These are phyloP conservation scores for Gillenia trifoliata DNA, from an alignment of 306 rosid genomes.

Conservation along the genomic window DNA sequence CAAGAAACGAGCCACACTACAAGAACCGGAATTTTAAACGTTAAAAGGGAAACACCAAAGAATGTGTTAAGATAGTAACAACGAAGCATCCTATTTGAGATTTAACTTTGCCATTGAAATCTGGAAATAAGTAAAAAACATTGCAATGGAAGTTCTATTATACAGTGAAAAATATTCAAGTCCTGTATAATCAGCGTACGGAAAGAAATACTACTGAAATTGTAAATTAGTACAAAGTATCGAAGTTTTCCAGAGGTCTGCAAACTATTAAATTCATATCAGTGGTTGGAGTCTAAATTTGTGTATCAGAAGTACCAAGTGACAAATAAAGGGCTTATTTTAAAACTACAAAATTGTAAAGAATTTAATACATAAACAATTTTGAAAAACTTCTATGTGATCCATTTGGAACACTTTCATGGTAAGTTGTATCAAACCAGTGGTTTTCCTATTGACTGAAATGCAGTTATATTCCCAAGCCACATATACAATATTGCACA, in stretches of 20 bases:
- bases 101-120: not conserved
- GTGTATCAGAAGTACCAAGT: not conserved
- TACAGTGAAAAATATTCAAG: not conserved
- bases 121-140: not conserved
- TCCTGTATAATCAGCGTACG: not conserved
- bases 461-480: not conserved
- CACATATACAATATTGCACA: not conserved
- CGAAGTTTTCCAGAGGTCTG: not conserved
- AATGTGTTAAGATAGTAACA: not conserved
- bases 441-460: not conserved
- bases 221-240: not conserved
- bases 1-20: slow-evolving; percentile 95
- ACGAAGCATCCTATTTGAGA: not conserved
- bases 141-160: not conserved
- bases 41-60: not conserved
- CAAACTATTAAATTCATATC: not conserved
- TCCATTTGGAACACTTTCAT: not conserved
- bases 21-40: slow-evolving; percentile 1
- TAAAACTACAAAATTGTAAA: not conserved
- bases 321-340: not conserved
- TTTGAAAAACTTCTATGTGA: not conserved
- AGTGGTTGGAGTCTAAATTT: not conserved
- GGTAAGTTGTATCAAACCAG: not conserved
- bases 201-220: not conserved
- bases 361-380: not conserved